Evolutionary conservation across 805 yeast species (phyloP), one percentile per base, ranked within the genome.

Genomic region (Teunomyces cretensis): DNA sequence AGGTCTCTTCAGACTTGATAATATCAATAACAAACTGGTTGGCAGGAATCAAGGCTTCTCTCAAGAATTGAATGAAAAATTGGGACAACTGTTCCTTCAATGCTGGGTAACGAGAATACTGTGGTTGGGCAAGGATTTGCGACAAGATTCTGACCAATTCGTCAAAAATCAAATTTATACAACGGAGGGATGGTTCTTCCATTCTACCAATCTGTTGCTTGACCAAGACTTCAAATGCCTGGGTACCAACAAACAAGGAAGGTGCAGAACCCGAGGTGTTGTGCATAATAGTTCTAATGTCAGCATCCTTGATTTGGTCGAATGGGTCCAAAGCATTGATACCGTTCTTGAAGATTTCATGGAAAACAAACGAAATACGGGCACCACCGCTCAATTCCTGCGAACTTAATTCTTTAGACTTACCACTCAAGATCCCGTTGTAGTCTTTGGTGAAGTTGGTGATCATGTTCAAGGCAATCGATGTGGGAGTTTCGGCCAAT

Each of bases 331-430:
- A 76, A 0, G 97, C 87, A 61, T 81, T 80, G 45, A 92, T 78
- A 70, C 98, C 98, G 64, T 88, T 91, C 62, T 92, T 85, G 74
- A 83, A 92, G 46, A 94, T 86, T 72, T 92, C 98, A 65, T 92
- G 98, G 75, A 92, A 94, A 14, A 92, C 98, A 74, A 90, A 94
- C 26, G 96, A 84, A 50, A 92, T 87, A 77, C 99, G 86, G 0
- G 99, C 99, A 68, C 96, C 99, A 63, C 99, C 99, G 53, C 96
- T 86, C 55, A 94, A 79, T 70, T 94, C 99, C 58, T 84, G 80
- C 8, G 91, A 82, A 7, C 95, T 82, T 53, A 94, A 75, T 60
- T 94, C 99, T 65, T 81, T 87, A 19, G 94, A 85, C 65, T 88
- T 92, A 70, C 99, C 99, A 58, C 88, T 94, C 56, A 94, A 74